Base-by-base conservation (phyloP, 805 yeast genomes). In the Ogataea trehalophila region DNA sequence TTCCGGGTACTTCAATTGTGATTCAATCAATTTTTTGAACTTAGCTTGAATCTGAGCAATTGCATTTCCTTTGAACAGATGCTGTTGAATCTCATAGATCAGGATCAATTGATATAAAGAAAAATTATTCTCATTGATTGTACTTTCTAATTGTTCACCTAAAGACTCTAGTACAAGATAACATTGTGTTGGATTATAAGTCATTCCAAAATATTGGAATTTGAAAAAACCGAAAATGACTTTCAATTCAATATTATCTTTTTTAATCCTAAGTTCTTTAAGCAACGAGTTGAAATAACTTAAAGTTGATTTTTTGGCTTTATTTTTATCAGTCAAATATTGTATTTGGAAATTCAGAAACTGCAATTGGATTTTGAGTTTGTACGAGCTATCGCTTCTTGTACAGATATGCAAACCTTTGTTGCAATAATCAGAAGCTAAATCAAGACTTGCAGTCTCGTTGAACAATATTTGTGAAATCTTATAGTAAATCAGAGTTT, bases 361-460 rank as follows among this genome's bases (percentile, higher is more conserved):
- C 45, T 73, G 76, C 15, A 69, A 50, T 39, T 61, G 55, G 33
- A 73, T 60, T 38, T 59, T 59, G 22, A 61, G 37, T 6, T 50
- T 39, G 4, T 51, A 29, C 6, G 62, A 49, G 34, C 65, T 53
- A 49, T 65, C 57, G n/a, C 55, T 49, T 33, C 55, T 48, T 17
- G 48, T 33, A 23, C 58, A 53, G 31, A 62, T 41, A 33, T 61
- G 59, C 49, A 68, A 31, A 54, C 66, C 61, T 60, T 57, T 56
- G 17, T 48, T 45, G 41, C 65, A 57, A 42, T 58, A 69, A 11
- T 66, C 68, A 15, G 72, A 72, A 0, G 82, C 81, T 36, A 62
- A 52, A 29, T 68, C 68, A 16, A 62, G 51, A 50, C 70, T 69
- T 3, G 60, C 60, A 0, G 81, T 77, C 46, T 78, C 82, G 23